These are phyloP conservation scores for Leccinum insigne DNA, from an alignment of 1,284 basidiomycete species.

Conservation along the genomic window DNA sequence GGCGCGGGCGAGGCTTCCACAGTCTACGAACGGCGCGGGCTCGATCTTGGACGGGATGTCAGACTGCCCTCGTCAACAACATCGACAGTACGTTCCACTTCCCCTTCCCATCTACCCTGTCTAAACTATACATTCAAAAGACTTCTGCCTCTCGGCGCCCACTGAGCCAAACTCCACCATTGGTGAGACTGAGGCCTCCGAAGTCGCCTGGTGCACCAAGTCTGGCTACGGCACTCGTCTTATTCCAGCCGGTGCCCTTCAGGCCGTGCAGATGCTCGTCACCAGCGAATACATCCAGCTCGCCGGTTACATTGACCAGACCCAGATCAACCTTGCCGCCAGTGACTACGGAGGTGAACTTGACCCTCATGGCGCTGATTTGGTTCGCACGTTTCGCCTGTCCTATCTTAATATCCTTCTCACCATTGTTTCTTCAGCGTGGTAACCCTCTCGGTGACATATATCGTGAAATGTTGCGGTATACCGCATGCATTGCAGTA, in stretches of 20 bases:
- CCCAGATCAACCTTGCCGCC: constrained; percentile 49
- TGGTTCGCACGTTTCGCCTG: constrained; percentile 30
- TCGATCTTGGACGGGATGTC: no score
- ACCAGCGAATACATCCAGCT: constrained; percentile 65
- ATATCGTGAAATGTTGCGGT: background rate
- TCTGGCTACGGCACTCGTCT: constrained; percentile 55
- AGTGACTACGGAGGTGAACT: constrained; percentile 71
- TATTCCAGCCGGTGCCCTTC: constrained; percentile 51
- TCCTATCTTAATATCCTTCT: background rate
- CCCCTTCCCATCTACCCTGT: background rate
- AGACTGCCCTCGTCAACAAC: constrained; percentile 36
- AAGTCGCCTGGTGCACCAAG: constrained; percentile 65
- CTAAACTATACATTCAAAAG: constrained; percentile 17
- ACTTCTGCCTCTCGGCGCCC: constrained; percentile 44
- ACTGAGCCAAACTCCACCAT: constrained; percentile 38
- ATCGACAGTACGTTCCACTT: constrained; percentile 27
- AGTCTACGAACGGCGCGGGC: no score
- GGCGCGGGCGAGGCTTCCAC: constrained; percentile 53
- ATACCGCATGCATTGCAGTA: background rate
- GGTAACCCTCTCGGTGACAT: constrained; percentile 61
- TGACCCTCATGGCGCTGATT: constrained; percentile 65
- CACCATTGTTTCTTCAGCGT: constrained; percentile 36
- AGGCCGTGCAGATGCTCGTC: constrained; percentile 54
- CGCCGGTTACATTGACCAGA: constrained; percentile 65
- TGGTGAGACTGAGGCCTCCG: constrained; percentile 55